Evolutionary conservation across 192 early-diverging fungal species (phyloP), one percentile per base, ranked within the genome.

Genomic region (Coemansia sp.): DNA sequence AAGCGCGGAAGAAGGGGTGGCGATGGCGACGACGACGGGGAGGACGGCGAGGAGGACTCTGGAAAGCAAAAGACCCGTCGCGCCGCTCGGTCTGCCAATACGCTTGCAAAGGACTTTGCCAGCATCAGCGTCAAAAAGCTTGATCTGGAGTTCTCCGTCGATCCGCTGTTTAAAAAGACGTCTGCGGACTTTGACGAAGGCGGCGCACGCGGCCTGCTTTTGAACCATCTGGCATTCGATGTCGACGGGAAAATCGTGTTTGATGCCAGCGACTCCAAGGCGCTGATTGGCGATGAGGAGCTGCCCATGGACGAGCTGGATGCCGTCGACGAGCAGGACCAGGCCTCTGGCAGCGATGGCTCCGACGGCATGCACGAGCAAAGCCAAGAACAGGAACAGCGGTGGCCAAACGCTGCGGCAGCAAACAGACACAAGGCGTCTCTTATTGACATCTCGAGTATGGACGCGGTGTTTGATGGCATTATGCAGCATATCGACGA

Each of bases 111-210:
- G 69, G 91, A 96, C 67, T 86, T 89, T 64, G 77, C 82, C 14
- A 59, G 74, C 18, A 85, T 98, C 30, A 93, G 87, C 24, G 78
- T 90, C 50, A 93, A 95, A 60, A 90, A 91, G 61, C 85, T 94
- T 16, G 94, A 97, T 56, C 75, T 95, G 16, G 96, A 98, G 65
- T 97, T 95, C 56, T 81, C 85, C 2, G 89, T 96, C 10, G 96
- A 98, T 70, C 96, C 96, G 34, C 79, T 97, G 27, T 98, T 97
- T 80, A 93, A 95, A 68, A 98, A 98, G 71, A 96, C 94, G n/a
- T 93, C 89, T 11, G 94, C 95, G 8, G 94, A 96, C 71, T 97
- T 98, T 81, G 96, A 98, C 72, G 94, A 98, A 78, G 94, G 96
- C 27, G 94, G 94, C 6, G 95, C 95, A 19, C 86, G 90, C 29